phyloP scores from a whole-genome alignment of 805 yeast species.

The Suhomyces kilbournensis region DNA sequence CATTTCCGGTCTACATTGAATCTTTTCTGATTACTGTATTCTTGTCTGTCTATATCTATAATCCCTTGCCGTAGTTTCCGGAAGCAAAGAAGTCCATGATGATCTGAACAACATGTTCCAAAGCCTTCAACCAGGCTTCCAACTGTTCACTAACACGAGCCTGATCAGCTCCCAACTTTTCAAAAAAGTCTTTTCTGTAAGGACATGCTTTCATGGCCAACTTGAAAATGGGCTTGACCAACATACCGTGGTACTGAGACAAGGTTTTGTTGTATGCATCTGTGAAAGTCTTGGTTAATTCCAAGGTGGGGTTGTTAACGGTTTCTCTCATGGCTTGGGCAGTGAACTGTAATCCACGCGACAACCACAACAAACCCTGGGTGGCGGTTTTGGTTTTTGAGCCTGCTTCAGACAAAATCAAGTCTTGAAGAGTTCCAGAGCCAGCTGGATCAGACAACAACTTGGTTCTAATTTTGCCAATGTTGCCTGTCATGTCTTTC shows the following conservation, averaged over 20 bases:
- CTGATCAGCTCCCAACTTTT: conserved; percentile 74
- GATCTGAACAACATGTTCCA: conserved; percentile 69
- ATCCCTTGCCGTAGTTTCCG: conserved; percentile 87
- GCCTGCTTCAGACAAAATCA: conserved; percentile 68
- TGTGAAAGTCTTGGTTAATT: conserved; percentile 74
- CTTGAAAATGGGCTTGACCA: conserved; percentile 83
- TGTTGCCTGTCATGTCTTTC: conserved; percentile 84
- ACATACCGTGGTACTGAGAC: conserved; percentile 75
- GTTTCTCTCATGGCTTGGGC: conserved; percentile 85
- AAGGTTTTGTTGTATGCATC: conserved; percentile 81
- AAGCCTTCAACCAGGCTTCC: conserved; percentile 68
- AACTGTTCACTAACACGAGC: conserved; percentile 65
- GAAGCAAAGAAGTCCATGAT: conserved; percentile 71
- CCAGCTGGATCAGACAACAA: conserved; percentile 61
- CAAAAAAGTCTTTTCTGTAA: conserved; percentile 80
- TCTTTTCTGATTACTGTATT: not conserved
- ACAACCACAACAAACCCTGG: conserved; percentile 86
- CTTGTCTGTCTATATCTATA: conserved; percentile 34
- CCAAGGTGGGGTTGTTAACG: conserved; percentile 57
- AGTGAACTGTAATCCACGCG: conserved; percentile 86
- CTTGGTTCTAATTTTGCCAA: conserved; percentile 67
- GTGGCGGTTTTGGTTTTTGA: conserved; percentile 76
- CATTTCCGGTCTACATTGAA: too few species aligned
- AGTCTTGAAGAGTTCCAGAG: conserved; percentile 70
- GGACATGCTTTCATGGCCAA: conserved; percentile 96